Conservation (phyloP, 495 filamentous ascomycete species). For the Rhypophila decipiens region DNA sequence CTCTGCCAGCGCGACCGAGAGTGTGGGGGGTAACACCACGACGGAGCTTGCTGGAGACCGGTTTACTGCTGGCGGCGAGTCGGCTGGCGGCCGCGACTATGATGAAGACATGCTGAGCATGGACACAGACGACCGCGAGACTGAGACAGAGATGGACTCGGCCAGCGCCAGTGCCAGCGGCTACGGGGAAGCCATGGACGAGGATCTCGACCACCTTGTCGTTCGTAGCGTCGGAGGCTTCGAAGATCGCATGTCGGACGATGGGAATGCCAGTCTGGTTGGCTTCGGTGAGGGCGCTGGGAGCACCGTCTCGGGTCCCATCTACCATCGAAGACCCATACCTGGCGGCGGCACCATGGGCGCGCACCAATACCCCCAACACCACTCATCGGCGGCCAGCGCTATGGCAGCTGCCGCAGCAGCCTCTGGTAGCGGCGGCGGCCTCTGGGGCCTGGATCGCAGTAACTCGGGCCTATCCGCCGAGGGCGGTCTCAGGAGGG, state of each 20-base stretch:
- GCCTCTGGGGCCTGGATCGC: conserved; percentile 30
- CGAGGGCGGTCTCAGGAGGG: not conserved
- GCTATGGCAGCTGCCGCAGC: conserved; percentile 12
- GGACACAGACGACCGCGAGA: conserved; percentile 38
- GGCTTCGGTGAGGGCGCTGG: conserved; percentile 84
- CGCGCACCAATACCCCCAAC: not conserved
- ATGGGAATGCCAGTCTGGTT: conserved; percentile 62
- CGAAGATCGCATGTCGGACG: conserved; percentile 73
- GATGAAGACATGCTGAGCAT: conserved; percentile 41
- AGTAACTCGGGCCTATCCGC: conserved; percentile 40
- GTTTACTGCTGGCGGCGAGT: conserved; percentile 9
- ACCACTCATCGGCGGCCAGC: conserved; percentile 13
- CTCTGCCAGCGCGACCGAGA: conserved; percentile 64
- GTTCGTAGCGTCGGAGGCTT: conserved; percentile 51
- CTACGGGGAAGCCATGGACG: conserved; percentile 33
- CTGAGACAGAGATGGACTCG: conserved; percentile 30
- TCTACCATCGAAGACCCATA: conserved; percentile 45
- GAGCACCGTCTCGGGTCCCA: conserved; percentile 70
- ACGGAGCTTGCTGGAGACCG: conserved; percentile 52
- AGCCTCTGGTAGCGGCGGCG: not conserved
- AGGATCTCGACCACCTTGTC: conserved; percentile 19
- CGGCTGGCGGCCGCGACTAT: conserved; percentile 23
- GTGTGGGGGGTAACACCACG: conserved; percentile 59
- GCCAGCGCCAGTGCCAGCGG: conserved; percentile 26
- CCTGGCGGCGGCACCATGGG: too few species aligned